Conservation (phyloP, 805 yeast genomes). For the Metschnikowia dekortorum region DNA sequence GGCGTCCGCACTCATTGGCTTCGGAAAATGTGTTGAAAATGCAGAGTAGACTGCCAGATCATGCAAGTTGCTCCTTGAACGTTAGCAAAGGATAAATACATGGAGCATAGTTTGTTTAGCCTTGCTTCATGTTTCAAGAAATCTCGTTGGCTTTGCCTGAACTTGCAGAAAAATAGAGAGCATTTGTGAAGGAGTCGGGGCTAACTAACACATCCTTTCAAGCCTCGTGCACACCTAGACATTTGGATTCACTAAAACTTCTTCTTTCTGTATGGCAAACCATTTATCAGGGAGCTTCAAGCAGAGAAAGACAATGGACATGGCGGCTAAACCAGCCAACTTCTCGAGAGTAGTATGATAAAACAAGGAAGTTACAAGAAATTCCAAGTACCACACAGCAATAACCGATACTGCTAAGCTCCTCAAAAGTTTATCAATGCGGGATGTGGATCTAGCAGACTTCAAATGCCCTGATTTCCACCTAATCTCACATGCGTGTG, state of each 20-base stretch:
- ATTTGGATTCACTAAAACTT: background rate
- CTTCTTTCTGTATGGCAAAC: background rate
- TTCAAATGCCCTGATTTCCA: background rate
- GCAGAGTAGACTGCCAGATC: no score
- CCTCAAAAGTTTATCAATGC: background rate
- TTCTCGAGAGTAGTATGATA: constrained; percentile 15
- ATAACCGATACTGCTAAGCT: background rate
- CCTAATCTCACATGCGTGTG: background rate
- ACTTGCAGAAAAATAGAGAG: no score
- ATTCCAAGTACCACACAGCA: constrained; percentile 12
- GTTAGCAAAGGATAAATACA: no score
- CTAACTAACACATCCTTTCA: background rate
- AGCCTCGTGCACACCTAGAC: background rate
- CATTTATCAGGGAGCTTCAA: background rate
- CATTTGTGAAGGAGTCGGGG: no score
- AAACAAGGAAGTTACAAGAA: constrained; percentile 12
- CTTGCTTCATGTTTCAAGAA: no score
- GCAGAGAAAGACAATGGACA: background rate
- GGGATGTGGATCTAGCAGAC: background rate
- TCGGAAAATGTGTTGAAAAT: no score
- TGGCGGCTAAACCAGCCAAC: constrained; percentile 9
- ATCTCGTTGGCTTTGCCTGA: no score
- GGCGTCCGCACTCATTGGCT: no score
- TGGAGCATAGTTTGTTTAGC: no score
- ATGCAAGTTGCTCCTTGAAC: no score